Base-by-base conservation (phyloP, 768 basidiomycete genomes). In the Cantharellus cinnabarinus region DNA sequence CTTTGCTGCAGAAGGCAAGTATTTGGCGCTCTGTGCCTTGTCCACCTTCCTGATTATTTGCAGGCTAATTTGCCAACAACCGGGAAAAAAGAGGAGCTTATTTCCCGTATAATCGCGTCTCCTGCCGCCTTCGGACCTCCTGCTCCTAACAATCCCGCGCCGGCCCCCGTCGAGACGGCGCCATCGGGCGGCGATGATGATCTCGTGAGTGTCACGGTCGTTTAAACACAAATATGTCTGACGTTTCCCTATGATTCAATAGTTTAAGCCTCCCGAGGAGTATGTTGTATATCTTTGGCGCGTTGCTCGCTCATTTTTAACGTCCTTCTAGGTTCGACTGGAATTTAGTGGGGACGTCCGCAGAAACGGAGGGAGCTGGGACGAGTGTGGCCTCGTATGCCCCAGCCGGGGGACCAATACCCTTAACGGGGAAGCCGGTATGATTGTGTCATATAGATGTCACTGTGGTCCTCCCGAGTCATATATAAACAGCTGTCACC, bases 81-180 rank as follows among this genome's bases (percentile, higher is more conserved):
- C 4, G 68, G 68, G 40, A 62, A 61, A 55, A 69, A 69, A 61
- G 62, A 63, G 53, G 67, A 68, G 3, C 65, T 69, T 29, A 62
- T 69, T 58, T 44, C 61, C 0, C 64, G 66, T 20, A 63, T 66
- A 53, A 58, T 67, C 58, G 62, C 58, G 3, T 44, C 29, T 42
- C 56, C 41, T 58, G 56, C 56, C 34, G 52, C 52, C 7, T 10
- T 37, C 35, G 14, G 38, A 54, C 35, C 52, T 54, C 7, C 10
- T 7, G 44, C 29, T 10, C 52, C 7, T 10, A 37, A 54, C 7
- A 54, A 37, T 54, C 14, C 7, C 10, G 35, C 10, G 10, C 14
- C 56, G 5, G 40, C 34, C 37, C 35, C 56, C 5, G 56, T 15
- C 41, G 41, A 39, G 35, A 14, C 56, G 38, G 10, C 10, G 10